phyloP scores from a whole-genome alignment of 108 stramenopile species.

The Skeletonema marinoi region DNA sequence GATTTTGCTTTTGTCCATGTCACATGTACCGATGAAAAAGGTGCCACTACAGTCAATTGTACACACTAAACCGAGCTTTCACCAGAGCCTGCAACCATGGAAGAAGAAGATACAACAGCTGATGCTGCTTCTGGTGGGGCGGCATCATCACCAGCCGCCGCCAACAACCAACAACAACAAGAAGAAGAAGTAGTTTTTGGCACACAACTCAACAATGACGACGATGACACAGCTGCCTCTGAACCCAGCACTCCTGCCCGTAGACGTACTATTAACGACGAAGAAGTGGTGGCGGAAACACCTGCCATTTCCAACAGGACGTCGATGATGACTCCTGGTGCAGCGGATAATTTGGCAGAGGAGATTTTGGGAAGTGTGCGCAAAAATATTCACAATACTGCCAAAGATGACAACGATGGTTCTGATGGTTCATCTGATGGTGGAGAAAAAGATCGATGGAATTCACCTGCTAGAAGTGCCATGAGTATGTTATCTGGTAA shows the following conservation, averaged over 20 bases:
- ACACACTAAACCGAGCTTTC: background rate
- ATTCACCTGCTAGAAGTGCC: background rate
- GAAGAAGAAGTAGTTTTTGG: background rate
- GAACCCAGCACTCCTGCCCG: background rate
- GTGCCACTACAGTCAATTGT: too few relatives aligned
- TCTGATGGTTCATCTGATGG: background rate
- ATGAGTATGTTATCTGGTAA: slow-evolving; percentile 1
- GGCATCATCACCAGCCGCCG: background rate
- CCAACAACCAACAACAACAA: background rate
- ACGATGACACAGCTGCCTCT: background rate
- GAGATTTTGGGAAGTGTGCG: slow-evolving; percentile 29
- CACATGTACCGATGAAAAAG: background rate
- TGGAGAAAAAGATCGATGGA: slow-evolving; percentile 4
- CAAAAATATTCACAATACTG: background rate
- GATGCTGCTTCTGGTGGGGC: background rate
- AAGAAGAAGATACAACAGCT: background rate
- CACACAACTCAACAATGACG: slow-evolving; percentile 4
- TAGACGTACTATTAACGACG: background rate
- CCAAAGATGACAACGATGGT: slow-evolving; percentile 7
- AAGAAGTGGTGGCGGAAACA: background rate
- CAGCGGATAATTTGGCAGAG: slow-evolving; percentile 15
- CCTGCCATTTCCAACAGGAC: background rate
- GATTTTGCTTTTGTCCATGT: background rate
- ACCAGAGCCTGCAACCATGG: background rate
- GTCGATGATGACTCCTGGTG: slow-evolving; percentile 1